These are phyloP conservation scores for Oryza glaberrima DNA, from an alignment of 176 grass and related monocot species.

Conservation along the genomic window DNA sequence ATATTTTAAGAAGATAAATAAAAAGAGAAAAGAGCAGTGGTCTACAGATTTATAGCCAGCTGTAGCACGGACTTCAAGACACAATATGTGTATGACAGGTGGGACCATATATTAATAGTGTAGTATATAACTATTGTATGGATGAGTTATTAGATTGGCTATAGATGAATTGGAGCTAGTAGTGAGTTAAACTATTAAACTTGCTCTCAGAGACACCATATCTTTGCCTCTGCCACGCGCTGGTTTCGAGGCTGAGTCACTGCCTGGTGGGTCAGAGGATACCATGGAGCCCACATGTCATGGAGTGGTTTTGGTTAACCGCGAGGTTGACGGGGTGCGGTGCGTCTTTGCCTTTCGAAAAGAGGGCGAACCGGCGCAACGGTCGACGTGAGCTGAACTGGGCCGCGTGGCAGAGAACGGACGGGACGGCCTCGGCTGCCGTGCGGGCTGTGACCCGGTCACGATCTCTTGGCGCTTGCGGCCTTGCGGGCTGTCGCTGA, in stretches of 20 bases:
- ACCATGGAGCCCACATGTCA: fast-evolving
- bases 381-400: slow-evolving; percentile 16
- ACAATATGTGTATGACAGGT: no score
- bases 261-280: fast-evolving
- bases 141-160: no score
- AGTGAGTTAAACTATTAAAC: no score
- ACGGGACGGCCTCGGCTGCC: slow-evolving; percentile 19
- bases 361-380: slow-evolving; percentile 29
- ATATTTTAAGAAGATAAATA: no score
- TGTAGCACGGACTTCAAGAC: no score
- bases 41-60: no score
- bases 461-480: neutral
- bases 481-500: neutral
- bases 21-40: no score
- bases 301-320: fast-evolving
- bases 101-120: no score
- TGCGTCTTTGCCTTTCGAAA: neutral
- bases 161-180: no score
- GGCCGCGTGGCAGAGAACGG: neutral
- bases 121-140: no score
- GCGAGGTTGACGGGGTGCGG: no score
- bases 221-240: neutral
- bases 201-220: neutral
- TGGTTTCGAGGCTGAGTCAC: fast-evolving
- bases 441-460: neutral